Evolutionary conservation across 192 early-diverging fungal genomes (phyloP).

Genomic region (Coemansia biformis): DNA sequence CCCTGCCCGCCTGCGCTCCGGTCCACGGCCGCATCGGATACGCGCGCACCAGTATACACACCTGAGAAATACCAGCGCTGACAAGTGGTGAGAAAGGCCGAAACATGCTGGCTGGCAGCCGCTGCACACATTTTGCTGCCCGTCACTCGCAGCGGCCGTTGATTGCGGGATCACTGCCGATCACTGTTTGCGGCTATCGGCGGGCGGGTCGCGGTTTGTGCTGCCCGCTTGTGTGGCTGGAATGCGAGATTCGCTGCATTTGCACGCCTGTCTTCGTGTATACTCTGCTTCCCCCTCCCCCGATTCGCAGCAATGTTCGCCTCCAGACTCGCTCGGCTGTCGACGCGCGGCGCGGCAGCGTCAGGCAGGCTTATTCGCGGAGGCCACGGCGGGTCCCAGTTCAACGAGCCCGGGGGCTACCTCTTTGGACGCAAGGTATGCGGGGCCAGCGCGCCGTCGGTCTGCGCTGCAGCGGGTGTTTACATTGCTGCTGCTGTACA

Average conservation of each 20-base stretch:
- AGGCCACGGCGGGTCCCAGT: slow-evolving; percentile 54
- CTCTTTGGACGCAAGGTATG: slow-evolving; percentile 73
- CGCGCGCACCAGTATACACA: neutral
- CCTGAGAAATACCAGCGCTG: slow-evolving; percentile 8
- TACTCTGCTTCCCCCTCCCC: too few relatives aligned
- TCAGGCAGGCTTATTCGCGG: slow-evolving; percentile 53
- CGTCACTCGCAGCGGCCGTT: too few relatives aligned
- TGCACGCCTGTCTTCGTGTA: too few relatives aligned
- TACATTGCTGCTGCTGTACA: neutral
- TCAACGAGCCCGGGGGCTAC: slow-evolving; percentile 70
- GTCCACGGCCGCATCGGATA: too few relatives aligned
- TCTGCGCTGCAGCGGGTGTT: neutral
- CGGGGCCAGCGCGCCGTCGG: neutral
- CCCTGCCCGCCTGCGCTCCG: too few relatives aligned
- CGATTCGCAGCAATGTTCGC: slow-evolving; percentile 17
- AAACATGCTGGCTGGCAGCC: neutral
- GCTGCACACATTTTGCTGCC: neutral
- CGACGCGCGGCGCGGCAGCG: slow-evolving; percentile 11
- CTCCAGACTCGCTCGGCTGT: slow-evolving; percentile 20
- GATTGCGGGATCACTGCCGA: too few relatives aligned
- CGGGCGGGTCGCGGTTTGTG: too few relatives aligned
- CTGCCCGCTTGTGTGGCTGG: too few relatives aligned
- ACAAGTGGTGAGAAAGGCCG: slow-evolving; percentile 17
- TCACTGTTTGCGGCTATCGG: too few relatives aligned
- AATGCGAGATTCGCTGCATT: too few relatives aligned